These are phyloP conservation scores for Fraxinus americana DNA, from an alignment of 257 asterid genomes.

Conservation along the genomic window DNA sequence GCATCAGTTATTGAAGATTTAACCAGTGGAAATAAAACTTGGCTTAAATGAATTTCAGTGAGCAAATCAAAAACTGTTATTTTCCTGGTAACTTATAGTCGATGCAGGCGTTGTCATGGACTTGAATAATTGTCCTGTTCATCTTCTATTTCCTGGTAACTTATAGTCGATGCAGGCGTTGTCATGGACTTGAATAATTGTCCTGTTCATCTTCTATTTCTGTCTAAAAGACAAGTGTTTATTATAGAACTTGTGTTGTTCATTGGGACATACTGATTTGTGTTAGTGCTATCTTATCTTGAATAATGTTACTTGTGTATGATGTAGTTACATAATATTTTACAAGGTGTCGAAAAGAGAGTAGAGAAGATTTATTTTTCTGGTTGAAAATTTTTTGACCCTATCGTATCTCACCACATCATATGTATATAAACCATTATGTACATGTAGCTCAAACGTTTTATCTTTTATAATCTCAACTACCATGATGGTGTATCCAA, in stretches of 20 bases:
- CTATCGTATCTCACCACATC: too few species aligned
- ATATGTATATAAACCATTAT: too few species aligned
- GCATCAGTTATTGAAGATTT: slow-evolving; percentile 1
- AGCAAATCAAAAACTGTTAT: neutral
- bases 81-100: neutral
- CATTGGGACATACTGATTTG: neutral
- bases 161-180: neutral
- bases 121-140: neutral
- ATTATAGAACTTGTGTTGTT: neutral
- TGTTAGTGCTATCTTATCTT: neutral
- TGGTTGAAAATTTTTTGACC: too few species aligned
- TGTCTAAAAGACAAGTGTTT: neutral
- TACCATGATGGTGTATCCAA: too few species aligned
- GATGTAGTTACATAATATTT: too few species aligned
- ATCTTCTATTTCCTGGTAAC: neutral
- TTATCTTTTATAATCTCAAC: too few species aligned
- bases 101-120: neutral
- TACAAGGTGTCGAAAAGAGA: too few species aligned
- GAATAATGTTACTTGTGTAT: too few species aligned
- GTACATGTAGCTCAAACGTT: too few species aligned
- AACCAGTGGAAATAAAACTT: neutral
- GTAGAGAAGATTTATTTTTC: too few species aligned
- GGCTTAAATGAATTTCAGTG: neutral
- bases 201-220: neutral
- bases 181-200: neutral